These are phyloP conservation scores for Lipomyces spencermartinsiae DNA, from an alignment of 805 yeast genomes.

Conservation along the genomic window DNA sequence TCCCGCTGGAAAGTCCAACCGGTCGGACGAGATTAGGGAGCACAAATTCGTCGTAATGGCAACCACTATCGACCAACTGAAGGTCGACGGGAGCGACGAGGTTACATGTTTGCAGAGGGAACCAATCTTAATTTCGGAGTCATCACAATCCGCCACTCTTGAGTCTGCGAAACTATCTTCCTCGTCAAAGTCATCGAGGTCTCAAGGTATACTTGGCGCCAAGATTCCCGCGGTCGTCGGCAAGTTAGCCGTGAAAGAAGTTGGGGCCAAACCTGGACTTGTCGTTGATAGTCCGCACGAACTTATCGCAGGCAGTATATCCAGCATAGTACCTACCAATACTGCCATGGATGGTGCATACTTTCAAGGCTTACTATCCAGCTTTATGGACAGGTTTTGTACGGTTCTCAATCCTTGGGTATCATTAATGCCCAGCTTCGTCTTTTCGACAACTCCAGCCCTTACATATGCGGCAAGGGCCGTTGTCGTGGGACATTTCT, in stretches of 20 bases:
- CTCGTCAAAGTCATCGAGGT: too few relatives aligned
- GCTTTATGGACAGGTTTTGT: neutral
- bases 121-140: too few relatives aligned
- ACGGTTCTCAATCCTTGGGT: neutral
- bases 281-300: neutral
- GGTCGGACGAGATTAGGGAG: neutral
- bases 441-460: neutral
- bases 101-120: too few relatives aligned
- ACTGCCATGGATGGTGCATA: neutral
- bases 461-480: neutral
- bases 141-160: too few relatives aligned
- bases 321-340: neutral
- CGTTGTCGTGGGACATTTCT: neutral
- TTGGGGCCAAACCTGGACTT: neutral
- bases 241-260: neutral
- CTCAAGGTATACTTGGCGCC: too few relatives aligned
- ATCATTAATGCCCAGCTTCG: neutral
- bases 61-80: neutral
- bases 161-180: too few relatives aligned
- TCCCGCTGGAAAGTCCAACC: neutral
- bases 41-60: slow-evolving; percentile 15
- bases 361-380: neutral
- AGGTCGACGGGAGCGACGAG: too few relatives aligned
- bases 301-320: neutral
- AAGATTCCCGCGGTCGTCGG: neutral